Base-by-base conservation (phyloP, 148 eudicot genomes). In the Cornus florida region DNA sequence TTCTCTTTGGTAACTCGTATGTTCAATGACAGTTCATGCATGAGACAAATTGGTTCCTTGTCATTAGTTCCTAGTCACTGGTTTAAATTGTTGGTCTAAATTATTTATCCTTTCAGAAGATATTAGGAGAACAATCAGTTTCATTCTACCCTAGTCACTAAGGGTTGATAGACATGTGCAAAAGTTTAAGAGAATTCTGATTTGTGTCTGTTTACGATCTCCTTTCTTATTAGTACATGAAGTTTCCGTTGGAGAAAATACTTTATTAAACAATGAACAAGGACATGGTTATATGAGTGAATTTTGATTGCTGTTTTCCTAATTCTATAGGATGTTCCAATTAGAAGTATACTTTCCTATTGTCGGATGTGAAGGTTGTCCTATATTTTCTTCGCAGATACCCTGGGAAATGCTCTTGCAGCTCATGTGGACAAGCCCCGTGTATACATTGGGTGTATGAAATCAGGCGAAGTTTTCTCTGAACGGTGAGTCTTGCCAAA, bases 391-490 rank as follows among this genome's bases (percentile, higher is more conserved):
- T 77, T 70, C 76, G 69, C 94, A 92, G 97, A 94, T 94, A 88
- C 90, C 77, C 82, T 94, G 71, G 92, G 87, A 80, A 92, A 81
- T 75, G 68, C 87, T 70, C 95, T 94, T 74, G 84, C 92, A 50
- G 87, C 91, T 71, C 87, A 92, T 86, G 65, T 89, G 84, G 89
- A 89, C 82, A 87, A 86, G 80, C 91, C 97, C 65, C 92, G 89
- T 65, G 84, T 86, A 70, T 94, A 94, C 86, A 89, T 94, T 39
- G 98, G 98, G 71, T 94, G 98, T 86, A 94, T 94, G 98, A 92
- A 89, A 84, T 92, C 97, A 60, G 98, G 98, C 35, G 95, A 91
- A 86, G 95, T 94, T 83, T 92, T 92, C 81, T 89, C 95, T 79
- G 94, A 92, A 80, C 75, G 76, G 95, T 94, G 85, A 92, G 98